Percentiles rank a stretch among this genome's conserved stretches.
phyloP scores from a whole-genome alignment of 2,329 filamentous ascomycete species.

The Talaromyces sp. region DNA sequence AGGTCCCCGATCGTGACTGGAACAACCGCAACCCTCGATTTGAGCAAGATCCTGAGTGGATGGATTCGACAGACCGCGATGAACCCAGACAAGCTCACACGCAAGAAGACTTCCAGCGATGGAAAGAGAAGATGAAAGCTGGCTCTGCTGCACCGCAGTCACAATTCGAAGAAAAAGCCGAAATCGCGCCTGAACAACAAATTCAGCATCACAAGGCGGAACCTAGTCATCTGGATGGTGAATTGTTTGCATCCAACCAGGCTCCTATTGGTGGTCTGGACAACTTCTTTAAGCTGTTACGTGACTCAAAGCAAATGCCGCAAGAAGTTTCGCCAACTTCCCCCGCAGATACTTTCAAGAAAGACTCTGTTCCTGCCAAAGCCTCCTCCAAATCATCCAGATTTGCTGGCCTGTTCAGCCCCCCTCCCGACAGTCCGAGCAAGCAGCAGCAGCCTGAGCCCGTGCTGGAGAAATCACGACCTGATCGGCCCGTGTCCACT shows the following conservation, averaged over 20 bases:
- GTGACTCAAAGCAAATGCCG: conserved; percentile 42
- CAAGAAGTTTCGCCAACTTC: conserved; percentile 34
- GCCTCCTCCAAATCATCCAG: conserved; percentile 64
- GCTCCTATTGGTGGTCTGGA: conserved; percentile 65
- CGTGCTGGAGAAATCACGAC: conserved; percentile 15
- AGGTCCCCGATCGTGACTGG: conserved; percentile 50
- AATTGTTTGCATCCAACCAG: conserved; percentile 51
- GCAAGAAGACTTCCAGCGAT: conserved; percentile 87
- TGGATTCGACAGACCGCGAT: conserved; percentile 65
- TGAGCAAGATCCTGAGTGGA: conserved; percentile 87
- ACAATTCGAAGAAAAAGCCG: conserved; percentile 41
- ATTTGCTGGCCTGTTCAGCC: conserved; percentile 76
- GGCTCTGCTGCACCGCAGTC: conserved; percentile 37
- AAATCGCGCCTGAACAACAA: conserved; percentile 22
- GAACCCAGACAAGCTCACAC: conserved; percentile 61
- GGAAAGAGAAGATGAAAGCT: conserved; percentile 87
- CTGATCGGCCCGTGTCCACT: conserved; percentile 35
- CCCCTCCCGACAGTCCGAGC: conserved; percentile 51
- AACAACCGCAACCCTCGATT: conserved; percentile 45
- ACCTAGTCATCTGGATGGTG: conserved; percentile 37
- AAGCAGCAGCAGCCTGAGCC: conserved; percentile 28
- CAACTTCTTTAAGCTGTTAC: conserved; percentile 67
- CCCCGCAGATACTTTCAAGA: conserved; percentile 35
- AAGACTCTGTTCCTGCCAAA: conserved; percentile 44
- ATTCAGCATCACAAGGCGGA: conserved; percentile 33